phyloP scores from a whole-genome alignment of 2,329 filamentous ascomycete species.

The Fusarium haematococcum region DNA sequence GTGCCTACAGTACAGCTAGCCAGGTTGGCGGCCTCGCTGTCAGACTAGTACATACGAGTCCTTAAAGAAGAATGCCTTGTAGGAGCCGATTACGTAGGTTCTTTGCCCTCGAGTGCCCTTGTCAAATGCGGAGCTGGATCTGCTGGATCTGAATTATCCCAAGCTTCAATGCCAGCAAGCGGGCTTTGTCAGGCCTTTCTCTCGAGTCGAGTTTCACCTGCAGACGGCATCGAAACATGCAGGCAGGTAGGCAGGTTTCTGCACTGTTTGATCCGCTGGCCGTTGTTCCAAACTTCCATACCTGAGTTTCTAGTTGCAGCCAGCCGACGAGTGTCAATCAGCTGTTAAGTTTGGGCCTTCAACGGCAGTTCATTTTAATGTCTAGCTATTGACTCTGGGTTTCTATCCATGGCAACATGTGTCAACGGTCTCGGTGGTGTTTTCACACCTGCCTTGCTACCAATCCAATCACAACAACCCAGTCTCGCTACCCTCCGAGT shows the following conservation, averaged over 20 bases:
- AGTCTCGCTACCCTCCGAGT: background rate
- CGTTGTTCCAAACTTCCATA: background rate
- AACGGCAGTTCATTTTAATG: background rate
- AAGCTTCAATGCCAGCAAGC: background rate
- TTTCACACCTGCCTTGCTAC: background rate
- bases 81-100: background rate
- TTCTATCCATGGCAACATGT: background rate
- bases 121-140: background rate
- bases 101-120: background rate
- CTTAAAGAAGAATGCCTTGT: background rate
- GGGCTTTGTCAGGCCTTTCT: background rate
- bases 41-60: slow-evolving; percentile 20
- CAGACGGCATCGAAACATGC: background rate
- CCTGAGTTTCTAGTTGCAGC: background rate
- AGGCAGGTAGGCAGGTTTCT: background rate
- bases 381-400: background rate
- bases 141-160: background rate
- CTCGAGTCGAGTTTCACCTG: background rate
- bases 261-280: background rate
- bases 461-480: background rate
- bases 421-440: background rate
- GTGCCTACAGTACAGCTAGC: background rate
- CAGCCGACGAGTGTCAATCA: background rate
- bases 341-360: background rate
- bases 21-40: slow-evolving; percentile 35